These are phyloP conservation scores for Colletotrichum viniferum DNA, from an alignment of 2,329 filamentous ascomycete genomes.

Conservation along the genomic window DNA sequence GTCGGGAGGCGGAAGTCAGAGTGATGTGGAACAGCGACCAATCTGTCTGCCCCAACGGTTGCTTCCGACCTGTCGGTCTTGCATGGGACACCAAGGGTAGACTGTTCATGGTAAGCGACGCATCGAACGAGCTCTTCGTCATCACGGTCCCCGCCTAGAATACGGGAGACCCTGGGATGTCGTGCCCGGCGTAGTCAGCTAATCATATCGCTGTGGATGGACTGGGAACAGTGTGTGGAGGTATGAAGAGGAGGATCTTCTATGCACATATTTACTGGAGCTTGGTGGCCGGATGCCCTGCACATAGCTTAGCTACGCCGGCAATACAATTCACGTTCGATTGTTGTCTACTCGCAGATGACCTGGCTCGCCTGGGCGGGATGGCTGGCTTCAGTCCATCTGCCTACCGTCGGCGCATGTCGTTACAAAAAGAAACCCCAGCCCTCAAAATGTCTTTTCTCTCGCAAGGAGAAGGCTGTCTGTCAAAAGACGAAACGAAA, in stretches of 20 bases:
- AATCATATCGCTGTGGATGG: not conserved
- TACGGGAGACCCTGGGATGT: not conserved
- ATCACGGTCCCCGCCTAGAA: constrained; percentile 30
- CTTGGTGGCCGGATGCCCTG: not conserved
- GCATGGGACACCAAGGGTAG: constrained; percentile 55
- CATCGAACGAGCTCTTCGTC: constrained; percentile 71
- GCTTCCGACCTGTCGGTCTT: constrained; percentile 68
- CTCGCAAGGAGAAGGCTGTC: not conserved
- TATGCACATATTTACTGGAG: not conserved
- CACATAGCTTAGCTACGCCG: not conserved
- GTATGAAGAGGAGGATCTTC: not conserved
- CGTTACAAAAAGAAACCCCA: not conserved
- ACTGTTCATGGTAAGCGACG: constrained; percentile 67
- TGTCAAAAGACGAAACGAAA: not conserved
- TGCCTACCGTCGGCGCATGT: not conserved
- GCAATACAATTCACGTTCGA: not conserved
- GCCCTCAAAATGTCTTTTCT: not conserved
- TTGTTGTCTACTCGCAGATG: not conserved
- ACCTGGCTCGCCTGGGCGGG: not conserved
- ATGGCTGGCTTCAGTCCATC: not conserved
- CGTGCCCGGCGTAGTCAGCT: not conserved
- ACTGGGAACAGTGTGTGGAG: not conserved
- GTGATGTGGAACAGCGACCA: constrained; percentile 55
- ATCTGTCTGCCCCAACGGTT: constrained; percentile 56
- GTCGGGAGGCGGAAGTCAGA: constrained; percentile 45